phyloP scores from a whole-genome alignment of 169 alveolate genomes.

The Cryptosporidium meleagridis region DNA sequence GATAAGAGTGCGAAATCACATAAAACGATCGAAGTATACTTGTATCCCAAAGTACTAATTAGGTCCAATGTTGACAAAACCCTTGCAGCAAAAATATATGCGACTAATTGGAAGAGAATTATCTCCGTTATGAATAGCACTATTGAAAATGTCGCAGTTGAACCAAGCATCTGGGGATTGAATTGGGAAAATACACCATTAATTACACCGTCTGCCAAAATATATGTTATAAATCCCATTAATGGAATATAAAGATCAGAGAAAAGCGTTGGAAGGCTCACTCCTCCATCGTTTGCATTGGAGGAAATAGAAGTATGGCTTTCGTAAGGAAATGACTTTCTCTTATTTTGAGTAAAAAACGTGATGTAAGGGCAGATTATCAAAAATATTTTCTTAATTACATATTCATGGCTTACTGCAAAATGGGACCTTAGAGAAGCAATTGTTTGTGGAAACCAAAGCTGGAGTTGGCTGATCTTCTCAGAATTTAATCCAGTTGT shows the following conservation, averaged over 20 bases:
- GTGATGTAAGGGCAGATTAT: constrained; percentile 36
- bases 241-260: constrained; percentile 66
- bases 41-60: constrained; percentile 58
- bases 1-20: constrained; percentile 32
- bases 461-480: constrained; percentile 59
- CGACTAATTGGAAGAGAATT: constrained; percentile 26
- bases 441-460: constrained; percentile 73
- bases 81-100: constrained; percentile 69
- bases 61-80: constrained; percentile 42
- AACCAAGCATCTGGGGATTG: constrained; percentile 71
- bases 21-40: constrained; percentile 51
- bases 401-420: constrained; percentile 75
- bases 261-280: constrained; percentile 60
- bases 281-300: constrained; percentile 18
- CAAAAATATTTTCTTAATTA: constrained; percentile 27
- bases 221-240: constrained; percentile 66
- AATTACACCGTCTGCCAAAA: constrained; percentile 68
- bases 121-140: constrained; percentile 41
- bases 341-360: constrained; percentile 36
- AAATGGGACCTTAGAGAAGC: constrained; percentile 54
- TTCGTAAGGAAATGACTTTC: constrained; percentile 37
- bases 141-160: constrained; percentile 68
- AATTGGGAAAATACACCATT: constrained; percentile 63
- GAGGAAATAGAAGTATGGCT: constrained; percentile 61
- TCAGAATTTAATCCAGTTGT: constrained; percentile 67